A percentile compares a stretch with the other conserved stretches of the same genome.
These are phyloP conservation scores for Platanthera zijinensis DNA, from an alignment of 106 monocot species.

Conservation along the genomic window DNA sequence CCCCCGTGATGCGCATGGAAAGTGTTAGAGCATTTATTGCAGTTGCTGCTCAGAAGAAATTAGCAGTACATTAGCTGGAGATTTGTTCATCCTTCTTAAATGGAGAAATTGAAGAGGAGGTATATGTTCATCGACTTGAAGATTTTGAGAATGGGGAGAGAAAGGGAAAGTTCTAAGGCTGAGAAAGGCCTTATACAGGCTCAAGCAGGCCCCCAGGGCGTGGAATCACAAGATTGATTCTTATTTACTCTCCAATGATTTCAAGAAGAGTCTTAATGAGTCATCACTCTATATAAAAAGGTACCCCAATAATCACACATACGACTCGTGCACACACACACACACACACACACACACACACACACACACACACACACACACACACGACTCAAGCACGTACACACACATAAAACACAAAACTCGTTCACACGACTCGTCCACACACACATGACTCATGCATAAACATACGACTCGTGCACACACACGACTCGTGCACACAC, in stretches of 20 bases:
- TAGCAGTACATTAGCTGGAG: neutral
- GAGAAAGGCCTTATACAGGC: neutral
- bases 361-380: too few relatives aligned
- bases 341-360: too few relatives aligned
- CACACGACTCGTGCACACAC: too few relatives aligned
- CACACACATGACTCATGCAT: too few relatives aligned
- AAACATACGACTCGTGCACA: too few relatives aligned
- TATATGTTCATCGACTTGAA: too few relatives aligned
- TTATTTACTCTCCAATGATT: neutral
- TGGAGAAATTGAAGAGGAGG: too few relatives aligned
- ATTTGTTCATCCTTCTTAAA: conserved; percentile 11
- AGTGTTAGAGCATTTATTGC: neutral
- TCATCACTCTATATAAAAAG: neutral
- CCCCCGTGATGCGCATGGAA: neutral
- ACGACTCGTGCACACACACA: too few relatives aligned
- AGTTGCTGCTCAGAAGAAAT: neutral
- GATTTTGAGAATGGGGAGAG: conserved; percentile 4
- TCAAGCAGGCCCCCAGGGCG: conserved; percentile 10
- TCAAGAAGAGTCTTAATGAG: neutral
- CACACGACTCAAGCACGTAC: too few relatives aligned
- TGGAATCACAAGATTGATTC: neutral
- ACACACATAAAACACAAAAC: too few relatives aligned
- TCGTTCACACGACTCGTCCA: too few relatives aligned
- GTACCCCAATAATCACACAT: too few relatives aligned
- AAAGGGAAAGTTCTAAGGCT: conserved; percentile 7